A percentile compares a stretch with the other conserved stretches of the same genome.
phyloP scores from a whole-genome alignment of 495 filamentous ascomycete species.

The Copromyces sp. region DNA sequence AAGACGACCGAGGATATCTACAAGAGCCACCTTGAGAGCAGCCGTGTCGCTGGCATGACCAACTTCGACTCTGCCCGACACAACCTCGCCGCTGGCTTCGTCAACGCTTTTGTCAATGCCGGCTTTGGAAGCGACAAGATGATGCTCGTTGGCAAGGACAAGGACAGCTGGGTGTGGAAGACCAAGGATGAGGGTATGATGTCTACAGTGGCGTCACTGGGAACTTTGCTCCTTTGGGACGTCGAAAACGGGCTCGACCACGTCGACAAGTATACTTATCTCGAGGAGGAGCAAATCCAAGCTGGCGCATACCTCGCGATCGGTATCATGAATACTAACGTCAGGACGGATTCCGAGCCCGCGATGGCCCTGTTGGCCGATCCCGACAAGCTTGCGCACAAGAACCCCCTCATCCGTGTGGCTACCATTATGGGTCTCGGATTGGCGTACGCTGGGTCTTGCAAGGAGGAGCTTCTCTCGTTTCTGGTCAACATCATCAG shows the following conservation, averaged over 20 bases:
- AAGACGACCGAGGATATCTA: slow-evolving; percentile 99
- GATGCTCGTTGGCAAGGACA: slow-evolving; percentile 77
- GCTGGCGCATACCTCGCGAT: slow-evolving; percentile 84
- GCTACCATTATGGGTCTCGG: slow-evolving; percentile 93
- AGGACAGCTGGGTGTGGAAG: slow-evolving; percentile 95
- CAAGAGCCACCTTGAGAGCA: slow-evolving; percentile 96
- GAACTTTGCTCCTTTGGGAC: slow-evolving; percentile 84
- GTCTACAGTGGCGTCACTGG: slow-evolving; percentile 86
- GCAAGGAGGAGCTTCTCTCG: slow-evolving; percentile 73
- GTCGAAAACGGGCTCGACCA: slow-evolving; percentile 80
- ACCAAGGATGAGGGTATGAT: slow-evolving; percentile 97
- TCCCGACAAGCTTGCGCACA: slow-evolving; percentile 61
- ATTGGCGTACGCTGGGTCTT: slow-evolving; percentile 83
- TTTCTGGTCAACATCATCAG: slow-evolving; percentile 75
- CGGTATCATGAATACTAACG: slow-evolving; percentile 88
- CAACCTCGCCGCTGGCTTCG: slow-evolving; percentile 91
- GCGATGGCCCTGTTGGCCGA: slow-evolving; percentile 78
- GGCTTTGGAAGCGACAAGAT: slow-evolving; percentile 94
- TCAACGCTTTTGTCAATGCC: slow-evolving; percentile 93
- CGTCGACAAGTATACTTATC: slow-evolving; percentile 87
- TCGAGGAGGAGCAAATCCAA: slow-evolving; percentile 71
- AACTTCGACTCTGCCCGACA: slow-evolving; percentile 92
- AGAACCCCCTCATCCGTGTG: slow-evolving; percentile 63
- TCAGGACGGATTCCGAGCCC: slow-evolving; percentile 76
- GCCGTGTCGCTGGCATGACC: slow-evolving; percentile 77